These are phyloP conservation scores for Leishmania aethiopica DNA, from an alignment of 208 protist genomes.

Conservation along the genomic window DNA sequence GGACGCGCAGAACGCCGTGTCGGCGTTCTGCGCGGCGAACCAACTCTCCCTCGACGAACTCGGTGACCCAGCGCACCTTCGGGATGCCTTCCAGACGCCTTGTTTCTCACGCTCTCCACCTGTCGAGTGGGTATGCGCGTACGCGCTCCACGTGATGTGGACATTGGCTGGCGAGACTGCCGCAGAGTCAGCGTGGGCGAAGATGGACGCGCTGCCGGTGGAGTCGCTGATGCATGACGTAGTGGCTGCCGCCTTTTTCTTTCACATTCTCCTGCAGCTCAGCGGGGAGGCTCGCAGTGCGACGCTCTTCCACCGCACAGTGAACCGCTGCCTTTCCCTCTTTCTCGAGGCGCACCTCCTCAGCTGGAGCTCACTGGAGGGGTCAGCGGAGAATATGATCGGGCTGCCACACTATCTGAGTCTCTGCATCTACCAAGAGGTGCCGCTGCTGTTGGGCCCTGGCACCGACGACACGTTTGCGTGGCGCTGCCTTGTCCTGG, in stretches of 20 bases:
- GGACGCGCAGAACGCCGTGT: background rate
- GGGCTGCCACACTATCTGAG: conserved; percentile 55
- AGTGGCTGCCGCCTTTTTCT: conserved; percentile 22
- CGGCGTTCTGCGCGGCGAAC: conserved; percentile 7
- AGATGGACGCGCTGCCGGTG: conserved; percentile 18
- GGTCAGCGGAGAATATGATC: conserved; percentile 50
- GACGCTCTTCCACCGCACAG: conserved; percentile 27
- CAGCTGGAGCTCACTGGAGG: conserved; percentile 68
- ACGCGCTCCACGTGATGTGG: conserved; percentile 4
- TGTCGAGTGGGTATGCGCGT: conserved; percentile 33
- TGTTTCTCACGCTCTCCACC: conserved; percentile 9
- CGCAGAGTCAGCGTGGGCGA: conserved; percentile 3
- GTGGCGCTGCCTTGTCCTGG: conserved; percentile 65
- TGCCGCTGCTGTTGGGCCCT: conserved; percentile 55
- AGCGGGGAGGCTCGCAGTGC: conserved; percentile 20
- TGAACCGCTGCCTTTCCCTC: conserved; percentile 38
- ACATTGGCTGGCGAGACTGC: background rate
- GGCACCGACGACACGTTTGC: conserved; percentile 22
- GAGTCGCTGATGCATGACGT: conserved; percentile 21
- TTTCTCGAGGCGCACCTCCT: conserved; percentile 58
- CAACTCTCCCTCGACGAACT: conserved; percentile 34
- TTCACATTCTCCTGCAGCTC: conserved; percentile 23
- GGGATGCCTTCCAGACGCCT: conserved; percentile 2
- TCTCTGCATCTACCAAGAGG: conserved; percentile 48
- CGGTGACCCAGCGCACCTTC: conserved; percentile 17